phyloP scores from a whole-genome alignment of 306 rosid genomes.

The Prinsepia uniflora region DNA sequence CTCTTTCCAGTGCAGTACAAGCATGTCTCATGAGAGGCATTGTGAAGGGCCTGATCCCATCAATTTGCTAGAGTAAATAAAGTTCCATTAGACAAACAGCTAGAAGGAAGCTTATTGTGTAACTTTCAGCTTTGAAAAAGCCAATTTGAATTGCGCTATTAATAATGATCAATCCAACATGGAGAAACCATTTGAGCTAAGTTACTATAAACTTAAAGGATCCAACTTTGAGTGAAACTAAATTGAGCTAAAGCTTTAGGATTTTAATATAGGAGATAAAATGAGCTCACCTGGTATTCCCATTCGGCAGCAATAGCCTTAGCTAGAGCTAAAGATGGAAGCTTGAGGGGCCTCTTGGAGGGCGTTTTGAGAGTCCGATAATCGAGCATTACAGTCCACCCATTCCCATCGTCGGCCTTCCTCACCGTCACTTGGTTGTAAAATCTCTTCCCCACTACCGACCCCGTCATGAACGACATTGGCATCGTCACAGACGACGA shows the following conservation, averaged over 20 bases:
- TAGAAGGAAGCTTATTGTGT: background rate
- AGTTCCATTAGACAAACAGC: constrained; percentile 15
- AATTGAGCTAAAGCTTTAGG: background rate
- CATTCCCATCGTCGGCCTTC: constrained; percentile 70
- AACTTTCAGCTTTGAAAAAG: background rate
- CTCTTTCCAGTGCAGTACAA: constrained; percentile 90
- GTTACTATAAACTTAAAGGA: background rate
- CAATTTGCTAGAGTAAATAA: constrained; percentile 52
- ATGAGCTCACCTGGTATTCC: constrained; percentile 71
- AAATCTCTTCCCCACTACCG: constrained; percentile 81
- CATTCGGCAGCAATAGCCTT: constrained; percentile 89
- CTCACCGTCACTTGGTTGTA: constrained; percentile 62
- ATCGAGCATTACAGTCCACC: constrained; percentile 91
- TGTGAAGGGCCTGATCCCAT: constrained; percentile 92
- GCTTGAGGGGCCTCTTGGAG: constrained; percentile 79
- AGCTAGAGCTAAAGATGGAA: constrained; percentile 67
- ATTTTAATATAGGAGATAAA: background rate
- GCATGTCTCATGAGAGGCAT: constrained; percentile 98
- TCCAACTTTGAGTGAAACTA: background rate
- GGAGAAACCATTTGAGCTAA: constrained; percentile 4
- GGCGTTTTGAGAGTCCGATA: constrained; percentile 87
- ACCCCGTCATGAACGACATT: constrained; percentile 85
- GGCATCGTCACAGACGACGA: constrained; percentile 86
- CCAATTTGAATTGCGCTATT: background rate
- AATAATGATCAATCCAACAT: background rate